A percentile compares a stretch with the other conserved stretches of the same genome.
These are phyloP conservation scores for Hypomyces perniciosus DNA, from an alignment of 2,329 filamentous ascomycete species.

Conservation along the genomic window DNA sequence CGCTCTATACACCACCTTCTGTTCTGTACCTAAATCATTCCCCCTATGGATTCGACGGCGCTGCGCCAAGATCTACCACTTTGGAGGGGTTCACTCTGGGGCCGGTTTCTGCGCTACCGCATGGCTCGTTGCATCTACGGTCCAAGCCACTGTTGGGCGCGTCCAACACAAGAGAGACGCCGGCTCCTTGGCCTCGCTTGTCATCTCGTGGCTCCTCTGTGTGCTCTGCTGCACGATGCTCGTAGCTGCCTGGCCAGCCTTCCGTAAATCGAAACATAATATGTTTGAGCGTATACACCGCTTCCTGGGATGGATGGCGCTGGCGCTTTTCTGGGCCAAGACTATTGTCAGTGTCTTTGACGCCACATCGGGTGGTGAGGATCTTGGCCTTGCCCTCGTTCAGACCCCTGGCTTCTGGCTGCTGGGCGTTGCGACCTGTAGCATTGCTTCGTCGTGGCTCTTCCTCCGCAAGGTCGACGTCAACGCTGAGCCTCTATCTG, in stretches of 20 bases:
- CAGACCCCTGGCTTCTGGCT: slow-evolving; percentile 56
- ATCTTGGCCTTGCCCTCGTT: slow-evolving; percentile 32
- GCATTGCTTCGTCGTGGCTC: slow-evolving; percentile 68
- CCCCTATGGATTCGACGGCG: slow-evolving; percentile 44
- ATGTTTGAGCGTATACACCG: slow-evolving; percentile 66
- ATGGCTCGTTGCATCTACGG: slow-evolving; percentile 43
- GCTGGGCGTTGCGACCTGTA: slow-evolving; percentile 55
- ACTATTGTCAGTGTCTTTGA: slow-evolving; percentile 49
- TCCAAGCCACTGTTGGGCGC: slow-evolving; percentile 32
- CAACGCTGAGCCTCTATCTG: slow-evolving; percentile 60
- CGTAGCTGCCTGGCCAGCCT: slow-evolving; percentile 54
- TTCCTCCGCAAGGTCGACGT: slow-evolving; percentile 63
- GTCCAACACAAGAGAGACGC: slow-evolving; percentile 22
- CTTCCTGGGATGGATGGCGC: slow-evolving; percentile 64
- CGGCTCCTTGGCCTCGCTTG: slow-evolving; percentile 36
- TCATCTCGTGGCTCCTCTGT: slow-evolving; percentile 53
- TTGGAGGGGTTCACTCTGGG: slow-evolving; percentile 47
- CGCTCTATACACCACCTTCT: slow-evolving; percentile 39
- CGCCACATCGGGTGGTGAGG: slow-evolving; percentile 27
- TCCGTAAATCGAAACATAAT: slow-evolving; percentile 60
- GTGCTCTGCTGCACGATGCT: slow-evolving; percentile 54
- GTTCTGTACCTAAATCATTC: slow-evolving; percentile 38
- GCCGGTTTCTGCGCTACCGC: slow-evolving; percentile 43
- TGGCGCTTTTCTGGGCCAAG: slow-evolving; percentile 60
- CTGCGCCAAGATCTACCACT: slow-evolving; percentile 46